Base-by-base conservation (phyloP, 441 rosid genomes). In the Hura crepitans region DNA sequence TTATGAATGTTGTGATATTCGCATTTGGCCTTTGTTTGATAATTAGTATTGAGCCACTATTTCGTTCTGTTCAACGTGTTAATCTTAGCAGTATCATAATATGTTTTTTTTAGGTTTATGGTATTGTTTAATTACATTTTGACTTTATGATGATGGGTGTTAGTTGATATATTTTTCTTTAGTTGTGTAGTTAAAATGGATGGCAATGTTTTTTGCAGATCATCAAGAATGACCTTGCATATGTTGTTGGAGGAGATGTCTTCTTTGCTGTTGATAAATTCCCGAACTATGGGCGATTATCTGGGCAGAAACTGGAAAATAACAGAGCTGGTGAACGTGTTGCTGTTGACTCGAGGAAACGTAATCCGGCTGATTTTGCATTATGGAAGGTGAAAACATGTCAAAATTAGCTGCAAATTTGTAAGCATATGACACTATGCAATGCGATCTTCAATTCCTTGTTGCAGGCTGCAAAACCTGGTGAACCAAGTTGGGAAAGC, bases 361-460 rank as follows among this genome's bases (percentile, higher is more conserved):
- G 81, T 13, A 83, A 92, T 83, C 92, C 97, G 74, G 91, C 96
- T 57, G 97, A 95, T 78, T 95, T 95, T 79, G 95, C 97, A 31
- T 70, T 95, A 47, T 95, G 98, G 97, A 95, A 92, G 95, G 99
- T 92, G 62, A 69, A 78, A 17, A 43, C 37, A 12, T 58, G 62
- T 18, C 18, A 17, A 45, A n/a, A 5, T 68, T 15, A 37, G 23
- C 46, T 55, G 8, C n/a, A 59, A 22, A 8, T 54, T 17, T 25
- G 23, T 55, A 14, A 42, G 66, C n/a, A 65, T 46, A 12, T 45
- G 3, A 12, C n/a, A 33, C 53, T 51, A 68, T 27, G 47, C 42
- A n/a, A 50, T 15, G 66, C 28, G 63, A 55, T 65, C 57, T 8
- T 71, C 73, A n/a, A 22, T 31, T 37, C 33, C 39, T 55, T 69